These are phyloP conservation scores for Pyracantha coccinea DNA, from an alignment of 331 rosid genomes.

Conservation along the genomic window DNA sequence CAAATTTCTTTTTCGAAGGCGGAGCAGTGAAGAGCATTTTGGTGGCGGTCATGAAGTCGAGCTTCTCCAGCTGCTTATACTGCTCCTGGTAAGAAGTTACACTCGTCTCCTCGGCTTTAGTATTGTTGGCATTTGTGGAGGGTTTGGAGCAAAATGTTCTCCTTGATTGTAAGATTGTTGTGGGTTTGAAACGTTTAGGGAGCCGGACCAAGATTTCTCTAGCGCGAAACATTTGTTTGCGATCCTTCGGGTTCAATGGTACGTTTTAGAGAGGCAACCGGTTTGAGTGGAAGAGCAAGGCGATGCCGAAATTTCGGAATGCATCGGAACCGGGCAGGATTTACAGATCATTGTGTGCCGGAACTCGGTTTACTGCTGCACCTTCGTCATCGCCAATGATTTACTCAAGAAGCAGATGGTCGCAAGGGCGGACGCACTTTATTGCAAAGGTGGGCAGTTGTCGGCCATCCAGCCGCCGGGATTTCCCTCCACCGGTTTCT, in stretches of 20 bases:
- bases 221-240: conserved; percentile 11
- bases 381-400: too few species aligned
- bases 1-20: conserved; percentile 54
- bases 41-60: conserved; percentile 60
- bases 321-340: background rate
- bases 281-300: background rate
- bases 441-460: too few species aligned
- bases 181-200: conserved; percentile 25
- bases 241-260: background rate
- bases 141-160: conserved; percentile 30
- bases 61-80: conserved; percentile 54
- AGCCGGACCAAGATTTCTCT: conserved; percentile 18
- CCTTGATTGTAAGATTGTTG: background rate
- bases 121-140: conserved; percentile 4
- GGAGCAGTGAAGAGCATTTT: conserved; percentile 67
- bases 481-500: too few species aligned
- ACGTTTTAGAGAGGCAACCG: background rate
- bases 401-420: too few species aligned
- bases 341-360: background rate
- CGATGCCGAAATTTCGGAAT: background rate
- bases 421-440: too few species aligned
- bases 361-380: too few species aligned
- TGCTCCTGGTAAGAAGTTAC: conserved; percentile 34
- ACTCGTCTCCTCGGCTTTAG: conserved; percentile 9
- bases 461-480: too few species aligned